Percentiles rank a stretch among this genome's conserved stretches.
Conservation (phyloP, 2,329 filamentous ascomycete genomes). For the Xylaria sp. region DNA sequence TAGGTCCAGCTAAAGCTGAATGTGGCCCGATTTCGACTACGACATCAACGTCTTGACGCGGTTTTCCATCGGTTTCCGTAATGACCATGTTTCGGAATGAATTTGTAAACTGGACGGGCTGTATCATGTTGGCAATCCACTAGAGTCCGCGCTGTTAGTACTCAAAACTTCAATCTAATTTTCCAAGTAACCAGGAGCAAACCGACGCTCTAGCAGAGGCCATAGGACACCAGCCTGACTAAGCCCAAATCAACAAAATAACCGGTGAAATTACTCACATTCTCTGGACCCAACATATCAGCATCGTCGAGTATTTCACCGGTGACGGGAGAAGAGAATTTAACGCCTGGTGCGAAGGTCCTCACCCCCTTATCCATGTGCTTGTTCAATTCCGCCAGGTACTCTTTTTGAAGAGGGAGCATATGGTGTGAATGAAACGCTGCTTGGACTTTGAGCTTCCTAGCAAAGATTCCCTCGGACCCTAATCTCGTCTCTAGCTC, state of each 20-base stretch:
- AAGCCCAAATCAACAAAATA: not conserved
- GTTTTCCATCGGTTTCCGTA: not conserved
- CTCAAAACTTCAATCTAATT: not conserved
- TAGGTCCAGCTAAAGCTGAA: conserved; percentile 50
- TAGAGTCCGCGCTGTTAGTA: not conserved
- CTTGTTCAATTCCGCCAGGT: conserved; percentile 10
- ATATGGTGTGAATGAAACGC: conserved; percentile 38
- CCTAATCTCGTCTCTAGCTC: conserved; percentile 16
- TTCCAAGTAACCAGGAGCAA: not conserved
- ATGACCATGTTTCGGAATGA: conserved; percentile 40
- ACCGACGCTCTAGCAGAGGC: no score
- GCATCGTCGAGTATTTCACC: conserved; percentile 19
- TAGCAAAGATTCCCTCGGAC: conserved; percentile 33
- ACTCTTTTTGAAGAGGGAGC: conserved; percentile 29
- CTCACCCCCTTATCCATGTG: conserved; percentile 6
- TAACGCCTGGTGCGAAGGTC: conserved; percentile 7
- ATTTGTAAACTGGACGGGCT: conserved; percentile 43
- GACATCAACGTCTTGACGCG: conserved; percentile 11
- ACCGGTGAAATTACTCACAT: conserved; percentile 9
- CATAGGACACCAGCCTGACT: not conserved
- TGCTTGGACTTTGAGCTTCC: conserved; percentile 31
- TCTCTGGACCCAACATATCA: conserved; percentile 4
- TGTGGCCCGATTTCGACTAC: conserved; percentile 48
- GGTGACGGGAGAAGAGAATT: conserved; percentile 29
- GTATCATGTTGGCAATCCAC: conserved; percentile 42